A percentile compares a stretch with the other conserved stretches of the same genome.
Evolutionary conservation across 345 rosid species (phyloP).

Genomic region (Turnera subulata): DNA sequence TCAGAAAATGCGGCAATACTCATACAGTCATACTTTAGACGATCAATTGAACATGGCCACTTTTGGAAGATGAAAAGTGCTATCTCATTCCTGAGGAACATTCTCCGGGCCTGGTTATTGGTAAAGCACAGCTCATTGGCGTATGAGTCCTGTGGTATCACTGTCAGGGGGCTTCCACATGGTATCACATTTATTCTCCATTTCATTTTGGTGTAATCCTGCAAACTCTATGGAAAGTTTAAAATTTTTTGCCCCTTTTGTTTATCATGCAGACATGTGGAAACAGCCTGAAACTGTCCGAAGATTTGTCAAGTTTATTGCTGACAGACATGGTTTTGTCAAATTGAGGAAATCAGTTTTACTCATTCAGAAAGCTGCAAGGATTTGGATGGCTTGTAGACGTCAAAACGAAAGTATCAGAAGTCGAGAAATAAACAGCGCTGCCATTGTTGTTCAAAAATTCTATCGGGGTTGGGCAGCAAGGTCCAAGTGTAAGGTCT

Average conservation of each 20-base stretch:
- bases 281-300: slow-evolving; percentile 23
- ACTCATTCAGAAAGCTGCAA: slow-evolving; percentile 57
- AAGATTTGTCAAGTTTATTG: slow-evolving; percentile 38
- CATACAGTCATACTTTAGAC: slow-evolving; percentile 63
- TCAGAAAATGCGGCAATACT: slow-evolving; percentile 56
- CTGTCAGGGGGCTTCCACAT: slow-evolving; percentile 21
- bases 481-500: slow-evolving; percentile 12
- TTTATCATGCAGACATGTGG: slow-evolving; percentile 30
- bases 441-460: slow-evolving; percentile 23
- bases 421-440: slow-evolving; percentile 17
- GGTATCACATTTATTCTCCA: slow-evolving; percentile 26
- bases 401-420: slow-evolving; percentile 4
- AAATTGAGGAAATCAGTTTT: slow-evolving; percentile 37
- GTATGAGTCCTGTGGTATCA: slow-evolving; percentile 15
- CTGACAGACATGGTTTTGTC: slow-evolving; percentile 48
- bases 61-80: slow-evolving; percentile 48
- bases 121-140: slow-evolving; percentile 34
- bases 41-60: slow-evolving; percentile 32
- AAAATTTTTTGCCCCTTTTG: slow-evolving; percentile 13
- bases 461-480: slow-evolving; percentile 22
- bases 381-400: slow-evolving; percentile 41
- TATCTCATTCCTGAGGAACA: slow-evolving; percentile 46
- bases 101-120: slow-evolving; percentile 49
- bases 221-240: not conserved
- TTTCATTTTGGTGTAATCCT: not conserved